phyloP scores from a whole-genome alignment of 768 basidiomycete genomes.

The Kondoa subrosea region DNA sequence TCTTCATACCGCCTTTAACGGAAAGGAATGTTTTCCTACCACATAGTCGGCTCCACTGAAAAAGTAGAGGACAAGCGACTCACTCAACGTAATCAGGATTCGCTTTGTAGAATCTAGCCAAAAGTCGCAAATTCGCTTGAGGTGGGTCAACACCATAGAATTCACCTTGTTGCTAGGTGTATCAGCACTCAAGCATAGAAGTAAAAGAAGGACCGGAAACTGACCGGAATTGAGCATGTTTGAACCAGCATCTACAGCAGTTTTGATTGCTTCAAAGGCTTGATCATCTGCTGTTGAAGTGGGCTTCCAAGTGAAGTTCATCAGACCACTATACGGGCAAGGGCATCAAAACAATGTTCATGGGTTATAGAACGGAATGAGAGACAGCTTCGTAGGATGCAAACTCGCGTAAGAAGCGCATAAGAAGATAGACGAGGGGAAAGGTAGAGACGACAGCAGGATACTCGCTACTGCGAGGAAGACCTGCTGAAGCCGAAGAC shows the following conservation, averaged over 20 bases:
- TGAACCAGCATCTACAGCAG: slow-evolving; percentile 25
- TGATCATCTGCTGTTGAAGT: slow-evolving; percentile 39
- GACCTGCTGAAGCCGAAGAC: too few species aligned
- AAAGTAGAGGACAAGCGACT: neutral
- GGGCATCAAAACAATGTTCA: too few species aligned
- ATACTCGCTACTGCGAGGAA: too few species aligned
- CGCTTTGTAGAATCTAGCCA: slow-evolving; percentile 41
- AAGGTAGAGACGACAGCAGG: too few species aligned
- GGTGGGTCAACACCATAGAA: slow-evolving; percentile 42
- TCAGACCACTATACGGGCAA: neutral
- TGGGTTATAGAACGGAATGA: too few species aligned
- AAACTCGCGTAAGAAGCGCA: too few species aligned
- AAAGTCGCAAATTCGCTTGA: slow-evolving; percentile 39
- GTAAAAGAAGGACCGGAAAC: neutral
- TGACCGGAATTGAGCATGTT: slow-evolving; percentile 40
- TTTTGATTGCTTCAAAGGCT: slow-evolving; percentile 48
- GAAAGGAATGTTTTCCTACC: slow-evolving; percentile 36
- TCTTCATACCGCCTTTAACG: slow-evolving; percentile 37
- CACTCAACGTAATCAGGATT: slow-evolving; percentile 36
- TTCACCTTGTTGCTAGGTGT: slow-evolving; percentile 28
- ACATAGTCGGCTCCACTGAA: neutral
- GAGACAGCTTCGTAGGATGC: too few species aligned
- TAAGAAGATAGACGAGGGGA: too few species aligned
- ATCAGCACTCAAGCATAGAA: neutral
- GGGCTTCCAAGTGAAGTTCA: slow-evolving; percentile 8